Evolutionary conservation across 768 basidiomycete species (phyloP).

Genomic region (Asterophora parasitica): DNA sequence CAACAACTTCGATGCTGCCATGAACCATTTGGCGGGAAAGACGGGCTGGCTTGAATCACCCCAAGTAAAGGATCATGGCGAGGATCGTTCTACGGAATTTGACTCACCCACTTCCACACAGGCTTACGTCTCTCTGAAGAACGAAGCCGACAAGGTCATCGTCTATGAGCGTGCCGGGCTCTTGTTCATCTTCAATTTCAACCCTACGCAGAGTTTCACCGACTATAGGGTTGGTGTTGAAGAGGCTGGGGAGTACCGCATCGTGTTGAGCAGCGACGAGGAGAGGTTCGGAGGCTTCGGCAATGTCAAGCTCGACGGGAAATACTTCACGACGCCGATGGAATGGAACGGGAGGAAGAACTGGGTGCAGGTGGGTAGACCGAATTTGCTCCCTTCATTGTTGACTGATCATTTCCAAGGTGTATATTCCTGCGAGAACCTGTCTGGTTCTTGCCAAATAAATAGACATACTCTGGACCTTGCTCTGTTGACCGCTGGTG

Average conservation of each 20-base stretch:
- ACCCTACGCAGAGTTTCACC: slow-evolving; percentile 83
- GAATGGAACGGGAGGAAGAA: slow-evolving; percentile 94
- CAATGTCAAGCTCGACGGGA: slow-evolving; percentile 58
- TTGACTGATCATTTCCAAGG: slow-evolving; percentile 32
- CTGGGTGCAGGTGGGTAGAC: slow-evolving; percentile 66
- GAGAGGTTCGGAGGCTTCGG: slow-evolving; percentile 86
- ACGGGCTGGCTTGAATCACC: slow-evolving; percentile 82
- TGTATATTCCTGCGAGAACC: slow-evolving; percentile 67
- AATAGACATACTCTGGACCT: slow-evolving; percentile 18
- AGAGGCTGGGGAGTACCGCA: slow-evolving; percentile 75
- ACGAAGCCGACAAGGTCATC: slow-evolving; percentile 89
- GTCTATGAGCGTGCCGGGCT: slow-evolving; percentile 93
- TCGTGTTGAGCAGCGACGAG: slow-evolving; percentile 83
- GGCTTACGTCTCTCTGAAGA: slow-evolving; percentile 92
- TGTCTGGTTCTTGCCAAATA: slow-evolving; percentile 62
- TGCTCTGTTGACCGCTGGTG: no score
- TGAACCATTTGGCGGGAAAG: slow-evolving; percentile 82
- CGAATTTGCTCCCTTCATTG: not conserved
- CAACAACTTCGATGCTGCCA: slow-evolving; percentile 88
- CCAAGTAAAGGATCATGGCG: slow-evolving; percentile 42
- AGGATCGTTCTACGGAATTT: not conserved
- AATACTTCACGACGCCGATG: slow-evolving; percentile 77
- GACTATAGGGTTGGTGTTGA: slow-evolving; percentile 95
- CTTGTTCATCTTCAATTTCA: slow-evolving; percentile 96
- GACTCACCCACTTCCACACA: slow-evolving; percentile 25